Evolutionary conservation across 192 early-diverging fungal species (phyloP).

Genomic region (Endogone sp.): DNA sequence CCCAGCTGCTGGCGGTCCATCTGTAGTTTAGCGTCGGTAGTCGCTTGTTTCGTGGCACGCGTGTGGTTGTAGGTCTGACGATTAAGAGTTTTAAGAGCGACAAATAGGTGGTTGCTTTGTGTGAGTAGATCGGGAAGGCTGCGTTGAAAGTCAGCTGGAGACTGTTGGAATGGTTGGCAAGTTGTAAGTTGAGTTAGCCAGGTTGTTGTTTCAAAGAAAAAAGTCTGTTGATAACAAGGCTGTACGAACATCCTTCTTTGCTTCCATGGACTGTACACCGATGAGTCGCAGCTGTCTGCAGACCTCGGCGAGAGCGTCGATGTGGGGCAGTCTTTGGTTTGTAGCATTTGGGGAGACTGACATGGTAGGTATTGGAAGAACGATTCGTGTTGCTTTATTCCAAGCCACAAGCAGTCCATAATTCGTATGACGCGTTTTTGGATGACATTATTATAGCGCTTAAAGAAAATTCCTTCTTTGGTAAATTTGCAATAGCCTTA

Average conservation of each 20-base stretch:
- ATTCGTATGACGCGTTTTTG: too few species aligned
- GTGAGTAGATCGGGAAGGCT: background rate
- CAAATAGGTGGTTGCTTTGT: background rate
- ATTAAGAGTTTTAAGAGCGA: background rate
- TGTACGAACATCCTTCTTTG: background rate
- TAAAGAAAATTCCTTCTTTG: too few species aligned
- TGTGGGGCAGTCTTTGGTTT: background rate
- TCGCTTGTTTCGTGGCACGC: slow-evolving; percentile 34
- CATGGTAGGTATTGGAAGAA: too few species aligned
- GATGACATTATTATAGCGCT: too few species aligned
- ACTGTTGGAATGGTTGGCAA: background rate
- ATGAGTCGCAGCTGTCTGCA: background rate
- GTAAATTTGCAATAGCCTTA: too few species aligned
- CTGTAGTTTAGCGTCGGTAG: slow-evolving; percentile 44
- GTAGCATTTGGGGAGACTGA: too few species aligned
- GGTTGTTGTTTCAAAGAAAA: background rate
- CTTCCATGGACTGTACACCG: background rate
- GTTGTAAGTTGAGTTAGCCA: background rate
- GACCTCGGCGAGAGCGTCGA: background rate
- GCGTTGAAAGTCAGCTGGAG: background rate
- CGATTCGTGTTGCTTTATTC: too few species aligned
- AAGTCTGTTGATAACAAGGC: background rate
- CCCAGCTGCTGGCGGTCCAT: slow-evolving; percentile 48
- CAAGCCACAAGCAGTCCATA: too few species aligned
- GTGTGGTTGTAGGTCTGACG: slow-evolving; percentile 22